Conservation (phyloP, 2,329 filamentous ascomycete genomes). For the Seiridium cupressi region DNA sequence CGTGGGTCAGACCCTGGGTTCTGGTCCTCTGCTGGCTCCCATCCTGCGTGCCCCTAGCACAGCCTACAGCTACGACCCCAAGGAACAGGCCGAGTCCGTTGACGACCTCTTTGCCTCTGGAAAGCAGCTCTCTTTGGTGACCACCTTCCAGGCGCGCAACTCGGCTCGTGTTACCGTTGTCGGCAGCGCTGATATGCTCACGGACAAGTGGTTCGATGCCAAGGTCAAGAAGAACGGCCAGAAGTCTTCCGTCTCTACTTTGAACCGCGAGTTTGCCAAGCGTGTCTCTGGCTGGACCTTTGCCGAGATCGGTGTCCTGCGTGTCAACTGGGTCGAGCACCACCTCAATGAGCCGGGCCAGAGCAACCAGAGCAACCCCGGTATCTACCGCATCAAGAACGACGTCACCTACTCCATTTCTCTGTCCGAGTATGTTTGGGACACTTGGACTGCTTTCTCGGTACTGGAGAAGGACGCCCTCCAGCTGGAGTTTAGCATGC, state of each 20-base stretch:
- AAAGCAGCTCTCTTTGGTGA: constrained; percentile 79
- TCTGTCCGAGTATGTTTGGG: constrained; percentile 78
- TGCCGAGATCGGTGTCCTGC: constrained; percentile 86
- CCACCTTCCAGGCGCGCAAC: constrained; percentile 86
- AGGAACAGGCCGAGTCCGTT: constrained; percentile 71
- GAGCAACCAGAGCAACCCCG: constrained; percentile 70
- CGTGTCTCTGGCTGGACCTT: constrained; percentile 93
- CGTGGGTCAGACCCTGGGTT: constrained; percentile 79
- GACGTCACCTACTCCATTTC: constrained; percentile 88
- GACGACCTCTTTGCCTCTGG: constrained; percentile 87
- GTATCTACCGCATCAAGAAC: constrained; percentile 93
- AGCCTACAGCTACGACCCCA: constrained; percentile 91
- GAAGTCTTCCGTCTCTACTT: constrained; percentile 56
- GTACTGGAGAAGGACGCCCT: constrained; percentile 69
- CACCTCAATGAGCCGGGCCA: constrained; percentile 56
- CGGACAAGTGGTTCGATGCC: constrained; percentile 85
- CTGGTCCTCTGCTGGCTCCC: constrained; percentile 73
- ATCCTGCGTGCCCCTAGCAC: constrained; percentile 80
- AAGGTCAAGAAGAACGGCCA: constrained; percentile 63
- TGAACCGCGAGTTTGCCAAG: constrained; percentile 83
- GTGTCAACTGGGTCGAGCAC: constrained; percentile 81
- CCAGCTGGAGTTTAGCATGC: constrained; percentile 98
- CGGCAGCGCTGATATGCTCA: constrained; percentile 81
- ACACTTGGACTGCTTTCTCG: constrained; percentile 72
- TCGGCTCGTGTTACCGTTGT: constrained; percentile 85